Evolutionary conservation across 306 rosid species (phyloP), one percentile per base, ranked within the genome.

Genomic region (Astragalus glycyphyllos): DNA sequence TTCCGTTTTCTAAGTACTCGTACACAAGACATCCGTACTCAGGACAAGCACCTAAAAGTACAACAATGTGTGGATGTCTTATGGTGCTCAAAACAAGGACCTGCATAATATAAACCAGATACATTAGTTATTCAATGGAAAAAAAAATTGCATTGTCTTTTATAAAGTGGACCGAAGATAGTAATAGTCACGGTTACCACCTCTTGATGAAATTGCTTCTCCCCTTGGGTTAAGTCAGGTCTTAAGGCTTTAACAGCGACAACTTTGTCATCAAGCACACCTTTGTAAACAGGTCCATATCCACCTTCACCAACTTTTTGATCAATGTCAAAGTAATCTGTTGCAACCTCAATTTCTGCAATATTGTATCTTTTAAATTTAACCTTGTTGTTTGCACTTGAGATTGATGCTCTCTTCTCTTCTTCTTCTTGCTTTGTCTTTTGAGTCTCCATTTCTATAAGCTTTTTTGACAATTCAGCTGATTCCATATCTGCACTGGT

Each of bases 301-400:
- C 92, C 92, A 12, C 98, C 98, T 81, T 89, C 98, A 58, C 96
- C 98, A 68, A 92, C 68, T 81, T 88, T 82, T 53, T 65, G 72
- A 54, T 63, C 34, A 60, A 0, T 16, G 45, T 86, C 78, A 76
- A 92, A 90, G 79, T 78, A 79, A 75, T 86, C 79, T 3, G 96
- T 92, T 45, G 92, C 98, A 48, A 70, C 72, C 79, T 92, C 96
- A 11, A 92, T 79, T 47, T 89, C 92, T 44, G 69, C 66, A 42
- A 89, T 83, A 42, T 58, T 32, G 69, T 87, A 92, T 79, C 73
- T 85, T 79, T 81, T 86, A 16, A 77, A 83, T 65, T 4, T 44
- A 58, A 44, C 5, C 37, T 44, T 76, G 8, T 62, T 55, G 0
- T 44, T 63, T 46, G 51, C 45, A 38, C 66, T 34, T 58, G 62